A percentile compares a stretch with the other conserved stretches of the same genome.
Evolutionary conservation across 108 stramenopile genomes (phyloP).

Genomic region (Conticribra guillardii): DNA sequence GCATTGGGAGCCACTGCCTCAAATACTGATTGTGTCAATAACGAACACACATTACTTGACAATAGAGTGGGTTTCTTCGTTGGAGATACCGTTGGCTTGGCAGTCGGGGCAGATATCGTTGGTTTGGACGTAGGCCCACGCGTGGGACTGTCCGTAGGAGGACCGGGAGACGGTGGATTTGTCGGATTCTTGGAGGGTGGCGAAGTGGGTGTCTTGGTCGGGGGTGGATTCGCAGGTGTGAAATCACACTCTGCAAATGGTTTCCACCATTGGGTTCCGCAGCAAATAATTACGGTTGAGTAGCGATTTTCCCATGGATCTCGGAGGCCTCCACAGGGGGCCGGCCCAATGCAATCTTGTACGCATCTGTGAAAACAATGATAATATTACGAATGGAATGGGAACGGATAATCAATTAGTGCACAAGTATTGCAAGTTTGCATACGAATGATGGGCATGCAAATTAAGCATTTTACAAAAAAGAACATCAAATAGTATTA

Average conservation of each 20-base stretch:
- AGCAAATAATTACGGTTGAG: conserved; percentile 12
- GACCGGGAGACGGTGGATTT: background rate
- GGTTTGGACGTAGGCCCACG: conserved; percentile 14
- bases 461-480: background rate
- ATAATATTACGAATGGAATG: background rate
- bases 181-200: conserved; percentile 2
- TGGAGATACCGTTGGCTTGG: background rate
- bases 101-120: background rate
- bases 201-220: conserved; percentile 1
- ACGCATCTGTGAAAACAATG: conserved; percentile 16
- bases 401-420: background rate
- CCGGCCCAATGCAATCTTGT: conserved; percentile 23
- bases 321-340: conserved; percentile 18
- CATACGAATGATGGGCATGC: background rate
- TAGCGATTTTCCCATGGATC: conserved; percentile 9
- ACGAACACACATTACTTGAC: background rate
- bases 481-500: too few relatives aligned
- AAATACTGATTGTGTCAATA: conserved; percentile 4
- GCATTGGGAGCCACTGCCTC: conserved; percentile 14
- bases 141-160: background rate
- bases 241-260: conserved; percentile 24
- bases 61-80: background rate
- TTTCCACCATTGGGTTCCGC: conserved; percentile 29
- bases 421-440: background rate
- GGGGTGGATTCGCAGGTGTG: conserved; percentile 4